phyloP scores from a whole-genome alignment of 2,329 filamentous ascomycete species.

The Scopulariopsis brevicaulis region DNA sequence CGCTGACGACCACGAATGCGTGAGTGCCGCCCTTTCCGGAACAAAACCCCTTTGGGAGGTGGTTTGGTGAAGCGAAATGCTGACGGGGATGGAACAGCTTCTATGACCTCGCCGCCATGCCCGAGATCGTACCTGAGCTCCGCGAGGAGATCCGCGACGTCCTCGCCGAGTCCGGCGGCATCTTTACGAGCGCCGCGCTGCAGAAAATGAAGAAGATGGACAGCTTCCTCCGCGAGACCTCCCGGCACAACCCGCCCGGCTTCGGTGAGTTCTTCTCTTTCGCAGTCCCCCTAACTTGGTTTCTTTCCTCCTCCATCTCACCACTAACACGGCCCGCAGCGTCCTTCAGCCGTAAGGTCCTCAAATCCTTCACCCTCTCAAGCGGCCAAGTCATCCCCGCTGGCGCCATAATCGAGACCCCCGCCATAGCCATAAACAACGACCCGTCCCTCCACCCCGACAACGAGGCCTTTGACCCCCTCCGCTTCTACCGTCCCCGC shows the following conservation, averaged over 20 bases:
- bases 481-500: slow-evolving; percentile 31
- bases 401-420: slow-evolving; percentile 29
- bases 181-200: slow-evolving; percentile 21
- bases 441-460: slow-evolving; percentile 31
- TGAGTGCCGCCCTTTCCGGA: slow-evolving; percentile 11
- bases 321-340: slow-evolving; percentile 10
- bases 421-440: slow-evolving; percentile 27
- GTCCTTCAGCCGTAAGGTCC: slow-evolving; percentile 37
- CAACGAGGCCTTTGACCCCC: slow-evolving; percentile 32
- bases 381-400: slow-evolving; percentile 38
- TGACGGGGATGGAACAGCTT: slow-evolving; percentile 26
- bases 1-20: slow-evolving; percentile 30
- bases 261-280: slow-evolving; percentile 17
- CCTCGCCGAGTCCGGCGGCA: slow-evolving; percentile 20
- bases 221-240: slow-evolving; percentile 26
- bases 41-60: background rate
- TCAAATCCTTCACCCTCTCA: slow-evolving; percentile 37
- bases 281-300: background rate
- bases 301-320: background rate
- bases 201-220: slow-evolving; percentile 26
- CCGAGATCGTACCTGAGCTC: slow-evolving; percentile 36
- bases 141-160: slow-evolving; percentile 35
- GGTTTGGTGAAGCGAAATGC: background rate
- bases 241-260: slow-evolving; percentile 17
- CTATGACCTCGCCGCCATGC: slow-evolving; percentile 37